Evolutionary conservation across 805 yeast species (phyloP).

Genomic region (Candida khao-thaluensis): DNA sequence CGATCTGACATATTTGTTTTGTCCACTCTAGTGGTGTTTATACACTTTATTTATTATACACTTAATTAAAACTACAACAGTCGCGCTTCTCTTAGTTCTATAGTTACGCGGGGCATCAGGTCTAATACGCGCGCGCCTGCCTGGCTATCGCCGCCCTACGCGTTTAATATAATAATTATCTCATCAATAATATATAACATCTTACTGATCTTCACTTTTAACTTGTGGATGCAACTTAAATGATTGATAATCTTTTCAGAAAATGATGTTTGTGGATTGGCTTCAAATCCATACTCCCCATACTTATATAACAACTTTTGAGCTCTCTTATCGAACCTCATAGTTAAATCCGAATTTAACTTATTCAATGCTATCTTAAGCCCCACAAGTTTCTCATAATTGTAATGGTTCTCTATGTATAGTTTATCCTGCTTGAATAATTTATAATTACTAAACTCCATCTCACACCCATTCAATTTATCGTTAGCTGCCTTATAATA

Average conservation of each 20-base stretch:
- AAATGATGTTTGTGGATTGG: too few relatives aligned
- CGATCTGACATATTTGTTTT: conserved; percentile 10
- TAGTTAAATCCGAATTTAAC: conserved; percentile 10
- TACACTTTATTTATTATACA: too few relatives aligned
- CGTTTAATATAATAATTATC: conserved; percentile 13
- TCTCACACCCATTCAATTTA: conserved; percentile 11
- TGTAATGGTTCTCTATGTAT: conserved; percentile 7
- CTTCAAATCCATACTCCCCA: not conserved
- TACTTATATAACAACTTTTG: not conserved
- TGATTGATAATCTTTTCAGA: conserved; percentile 10
- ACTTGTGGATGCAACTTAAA: conserved; percentile 13
- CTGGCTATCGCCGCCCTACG: conserved; percentile 4
- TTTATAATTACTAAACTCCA: conserved; percentile 6
- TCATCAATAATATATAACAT: conserved; percentile 14
- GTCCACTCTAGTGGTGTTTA: too few relatives aligned
- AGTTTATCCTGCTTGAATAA: conserved; percentile 12
- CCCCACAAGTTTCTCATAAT: conserved; percentile 12
- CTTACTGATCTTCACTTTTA: conserved; percentile 11
- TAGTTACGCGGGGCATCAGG: too few relatives aligned
- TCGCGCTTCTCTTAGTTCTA: too few relatives aligned
- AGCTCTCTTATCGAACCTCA: conserved; percentile 11
- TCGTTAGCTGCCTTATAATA: conserved; percentile 12
- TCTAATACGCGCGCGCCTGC: too few relatives aligned
- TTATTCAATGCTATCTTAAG: conserved; percentile 13
- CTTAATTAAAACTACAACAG: too few relatives aligned